Percentiles rank a stretch among this genome's conserved stretches.
These are phyloP conservation scores for Wickerhamomyces queroliae DNA, from an alignment of 805 yeast genomes.

Conservation along the genomic window DNA sequence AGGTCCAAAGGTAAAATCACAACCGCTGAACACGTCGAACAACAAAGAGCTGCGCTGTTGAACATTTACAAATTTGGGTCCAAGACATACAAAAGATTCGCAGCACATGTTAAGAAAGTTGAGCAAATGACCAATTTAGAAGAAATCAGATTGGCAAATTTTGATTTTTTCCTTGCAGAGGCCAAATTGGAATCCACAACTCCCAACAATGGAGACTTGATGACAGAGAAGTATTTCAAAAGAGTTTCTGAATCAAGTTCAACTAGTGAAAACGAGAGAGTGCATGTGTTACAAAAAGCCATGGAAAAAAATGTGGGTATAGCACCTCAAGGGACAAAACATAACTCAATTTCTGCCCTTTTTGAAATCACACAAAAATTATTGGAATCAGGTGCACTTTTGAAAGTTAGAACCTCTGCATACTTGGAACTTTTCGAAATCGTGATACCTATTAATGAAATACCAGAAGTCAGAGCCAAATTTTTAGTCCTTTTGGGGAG, in stretches of 20 bases:
- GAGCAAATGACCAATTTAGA: not conserved
- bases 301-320: not conserved
- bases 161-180: not conserved
- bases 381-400: not conserved
- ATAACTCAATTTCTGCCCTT: not conserved
- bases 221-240: not conserved
- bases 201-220: not conserved
- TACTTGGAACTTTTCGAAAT: not conserved
- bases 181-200: not conserved
- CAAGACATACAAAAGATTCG: not conserved
- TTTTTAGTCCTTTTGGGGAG: not conserved
- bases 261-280: not conserved
- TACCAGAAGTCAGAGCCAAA: not conserved
- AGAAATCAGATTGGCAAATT: not conserved
- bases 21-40: not conserved
- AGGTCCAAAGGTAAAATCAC: not conserved
- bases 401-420: not conserved
- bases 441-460: not conserved
- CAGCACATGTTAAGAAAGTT: not conserved
- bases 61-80: not conserved
- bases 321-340: not conserved
- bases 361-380: not conserved
- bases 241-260: not conserved
- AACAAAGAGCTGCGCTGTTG: not conserved
- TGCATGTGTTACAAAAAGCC: not conserved